phyloP scores from a whole-genome alignment of 306 rosid genomes.

The Vigna reflexopilosa region DNA sequence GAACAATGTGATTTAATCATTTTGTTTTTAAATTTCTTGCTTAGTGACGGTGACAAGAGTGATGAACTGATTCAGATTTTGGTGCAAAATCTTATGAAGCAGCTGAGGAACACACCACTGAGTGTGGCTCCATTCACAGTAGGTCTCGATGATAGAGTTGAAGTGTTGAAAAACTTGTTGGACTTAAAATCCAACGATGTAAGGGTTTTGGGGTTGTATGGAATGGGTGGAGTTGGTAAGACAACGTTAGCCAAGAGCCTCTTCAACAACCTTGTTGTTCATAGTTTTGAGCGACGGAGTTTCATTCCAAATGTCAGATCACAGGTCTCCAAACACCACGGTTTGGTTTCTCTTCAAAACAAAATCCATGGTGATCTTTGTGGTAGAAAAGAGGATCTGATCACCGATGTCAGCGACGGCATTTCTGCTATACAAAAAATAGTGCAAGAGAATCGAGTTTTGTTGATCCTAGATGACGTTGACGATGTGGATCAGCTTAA shows the following conservation, averaged over 20 bases:
- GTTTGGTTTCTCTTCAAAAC: conserved; percentile 50
- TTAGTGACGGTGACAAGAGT: conserved; percentile 33
- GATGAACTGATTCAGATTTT: conserved; percentile 32
- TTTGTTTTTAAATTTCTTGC: neutral
- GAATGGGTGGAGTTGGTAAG: conserved; percentile 67
- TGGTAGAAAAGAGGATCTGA: neutral
- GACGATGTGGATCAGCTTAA: conserved; percentile 45
- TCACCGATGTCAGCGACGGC: conserved; percentile 31
- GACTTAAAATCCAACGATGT: conserved; percentile 53
- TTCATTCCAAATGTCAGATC: conserved; percentile 57
- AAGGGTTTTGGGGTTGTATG: conserved; percentile 56
- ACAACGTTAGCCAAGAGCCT: conserved; percentile 68
- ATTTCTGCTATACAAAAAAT: conserved; percentile 29
- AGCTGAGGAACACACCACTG: conserved; percentile 57
- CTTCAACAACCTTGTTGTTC: conserved; percentile 48
- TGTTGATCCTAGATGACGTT: conserved; percentile 68
- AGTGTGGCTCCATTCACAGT: conserved; percentile 48
- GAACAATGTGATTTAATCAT: neutral
- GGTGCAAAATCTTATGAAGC: conserved; percentile 47
- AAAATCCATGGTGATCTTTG: conserved; percentile 40
- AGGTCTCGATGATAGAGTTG: conserved; percentile 57
- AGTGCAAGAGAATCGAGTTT: conserved; percentile 47
- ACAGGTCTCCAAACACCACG: conserved; percentile 43
- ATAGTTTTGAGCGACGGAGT: conserved; percentile 42
- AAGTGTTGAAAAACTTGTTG: conserved; percentile 34